Percentiles rank a stretch among this genome's conserved stretches.
These are phyloP conservation scores for Exobasidium cylindrosporum DNA, from an alignment of 1,284 basidiomycete species.

Conservation along the genomic window DNA sequence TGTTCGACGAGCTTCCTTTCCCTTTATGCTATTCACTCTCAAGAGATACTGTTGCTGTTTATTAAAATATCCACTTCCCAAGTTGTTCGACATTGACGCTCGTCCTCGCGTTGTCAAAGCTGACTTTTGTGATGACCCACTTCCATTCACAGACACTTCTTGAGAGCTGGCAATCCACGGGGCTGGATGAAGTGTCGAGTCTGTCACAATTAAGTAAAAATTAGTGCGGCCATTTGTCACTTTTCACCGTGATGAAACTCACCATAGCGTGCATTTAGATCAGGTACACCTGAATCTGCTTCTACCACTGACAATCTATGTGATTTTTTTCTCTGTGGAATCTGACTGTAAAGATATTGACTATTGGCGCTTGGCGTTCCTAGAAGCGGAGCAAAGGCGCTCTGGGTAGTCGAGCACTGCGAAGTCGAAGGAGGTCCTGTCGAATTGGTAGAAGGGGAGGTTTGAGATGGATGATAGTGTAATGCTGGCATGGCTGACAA, in stretches of 20 bases:
- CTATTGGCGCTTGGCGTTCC: no score
- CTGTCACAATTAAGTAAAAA: neutral
- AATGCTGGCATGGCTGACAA: constrained; percentile 11
- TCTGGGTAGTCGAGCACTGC: no score
- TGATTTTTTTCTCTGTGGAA: neutral
- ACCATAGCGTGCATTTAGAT: constrained; percentile 5
- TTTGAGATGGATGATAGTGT: constrained; percentile 4
- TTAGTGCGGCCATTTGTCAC: neutral
- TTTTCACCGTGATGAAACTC: neutral
- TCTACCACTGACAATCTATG: neutral
- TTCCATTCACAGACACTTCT: constrained; percentile 17
- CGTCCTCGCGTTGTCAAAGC: neutral
- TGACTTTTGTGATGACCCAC: neutral
- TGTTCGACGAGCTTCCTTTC: neutral
- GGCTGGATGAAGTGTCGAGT: constrained; percentile 28
- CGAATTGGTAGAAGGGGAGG: neutral
- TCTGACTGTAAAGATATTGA: no score
- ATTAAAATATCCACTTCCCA: neutral
- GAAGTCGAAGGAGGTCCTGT: neutral
- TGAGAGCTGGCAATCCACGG: constrained; percentile 44
- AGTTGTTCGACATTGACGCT: neutral
- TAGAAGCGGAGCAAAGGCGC: no score
- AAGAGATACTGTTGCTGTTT: neutral
- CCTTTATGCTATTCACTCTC: neutral
- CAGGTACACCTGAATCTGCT: neutral